Conservation (phyloP, 2,329 filamentous ascomycete genomes). For the Microsporum canis region DNA sequence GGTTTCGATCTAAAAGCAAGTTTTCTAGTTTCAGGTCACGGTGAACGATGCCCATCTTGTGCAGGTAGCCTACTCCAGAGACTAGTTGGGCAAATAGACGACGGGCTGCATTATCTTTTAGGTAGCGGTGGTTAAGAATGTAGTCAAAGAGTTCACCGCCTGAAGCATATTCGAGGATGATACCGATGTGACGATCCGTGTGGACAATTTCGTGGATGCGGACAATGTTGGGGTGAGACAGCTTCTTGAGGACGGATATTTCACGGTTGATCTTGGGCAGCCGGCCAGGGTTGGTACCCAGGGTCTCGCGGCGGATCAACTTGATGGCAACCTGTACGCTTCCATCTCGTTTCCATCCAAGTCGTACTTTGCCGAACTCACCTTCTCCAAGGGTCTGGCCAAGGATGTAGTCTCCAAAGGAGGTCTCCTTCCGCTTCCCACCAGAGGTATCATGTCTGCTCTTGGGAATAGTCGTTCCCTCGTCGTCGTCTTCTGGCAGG, state of each 20-base stretch:
- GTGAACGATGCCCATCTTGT: conserved; percentile 98
- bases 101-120: conserved; percentile 85
- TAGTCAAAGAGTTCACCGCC: conserved; percentile 97
- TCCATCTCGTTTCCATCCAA: conserved; percentile 95
- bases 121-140: conserved; percentile 89
- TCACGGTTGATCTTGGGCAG: conserved; percentile 96
- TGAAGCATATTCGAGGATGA: conserved; percentile 95
- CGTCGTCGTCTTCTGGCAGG: conserved; percentile 35
- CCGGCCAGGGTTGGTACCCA: conserved; percentile 77
- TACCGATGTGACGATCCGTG: conserved; percentile 92
- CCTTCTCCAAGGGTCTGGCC: conserved; percentile 95
- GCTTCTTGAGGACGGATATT: conserved; percentile 75
- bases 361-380: conserved; percentile 96
- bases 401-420: conserved; percentile 90
- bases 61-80: conserved; percentile 90
- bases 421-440: conserved; percentile 58
- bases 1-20: conserved; percentile 82
- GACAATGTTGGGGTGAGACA: conserved; percentile 94
- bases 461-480: conserved; percentile 23
- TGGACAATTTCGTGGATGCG: conserved; percentile 97
- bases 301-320: conserved; percentile 80
- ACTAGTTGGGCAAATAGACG: conserved; percentile 90
- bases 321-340: conserved; percentile 95
- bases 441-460: conserved; percentile 49
- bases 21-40: conserved; percentile 96